Base-by-base conservation (phyloP, 495 filamentous ascomycete genomes). In the Annulohypoxylon bovei region DNA sequence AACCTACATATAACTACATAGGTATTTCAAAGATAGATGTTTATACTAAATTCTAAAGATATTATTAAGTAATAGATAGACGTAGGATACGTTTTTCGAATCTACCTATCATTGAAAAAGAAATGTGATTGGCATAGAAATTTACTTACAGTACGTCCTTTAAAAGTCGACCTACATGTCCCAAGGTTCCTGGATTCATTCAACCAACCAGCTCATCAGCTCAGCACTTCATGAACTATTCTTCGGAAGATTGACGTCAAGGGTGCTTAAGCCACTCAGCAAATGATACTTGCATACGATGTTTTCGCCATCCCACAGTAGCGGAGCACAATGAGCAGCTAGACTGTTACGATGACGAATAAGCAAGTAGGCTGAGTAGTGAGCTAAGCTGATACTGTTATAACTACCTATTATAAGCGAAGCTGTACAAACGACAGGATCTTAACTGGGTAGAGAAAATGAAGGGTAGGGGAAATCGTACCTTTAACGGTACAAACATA, bases 171-270 rank as follows among this genome's bases (percentile, higher is more conserved):
- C 25, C 12, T 35, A 20, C 52, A 2, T 55, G 52, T 55, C 30
- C 50, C 20, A 27, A 42, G 30, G 50, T 35, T 54, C 50, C 6
- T 54, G 27, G 28, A 54, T 33, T 54, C 6, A 18, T 12, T 55
- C 52, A 37, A 37, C 52, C 52, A 55, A 55, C 52, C 52, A 55
- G 9, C 11, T 8, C 6, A 32, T 20, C 27, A 54, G 50, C 18
- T 55, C 16, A 55, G 52, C 22, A 22, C 16, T 35, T 52, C 18
- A 18, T 18, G 32, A 55, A 37, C 52, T 22, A 30, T 55, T 55
- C 32, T 22, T n/a, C 52, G n/a, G 18, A 18, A 35, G 18, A 55
- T 55, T 55, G 30, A 37, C 52, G 30, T 37, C 52, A 55, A 32
- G 52, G 52, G 16, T 37, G 11, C 32, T 55, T 18, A 22, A 52